Evolutionary conservation across 305 asterid species (phyloP).

Genomic region (Fraxinus dipetala): DNA sequence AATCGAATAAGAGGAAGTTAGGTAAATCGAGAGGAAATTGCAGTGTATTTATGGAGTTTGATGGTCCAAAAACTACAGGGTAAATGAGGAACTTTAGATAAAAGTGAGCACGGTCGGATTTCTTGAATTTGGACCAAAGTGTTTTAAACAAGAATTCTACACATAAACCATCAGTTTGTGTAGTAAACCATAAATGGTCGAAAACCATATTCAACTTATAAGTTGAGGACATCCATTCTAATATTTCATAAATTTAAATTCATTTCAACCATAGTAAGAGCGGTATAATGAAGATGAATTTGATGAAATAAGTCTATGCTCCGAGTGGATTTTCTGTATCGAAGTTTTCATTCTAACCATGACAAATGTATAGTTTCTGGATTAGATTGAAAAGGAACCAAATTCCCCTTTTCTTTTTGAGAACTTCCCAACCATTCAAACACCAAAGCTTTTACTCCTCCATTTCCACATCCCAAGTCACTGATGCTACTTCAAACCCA

Average conservation of each 20-base stretch:
- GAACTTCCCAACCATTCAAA: slow-evolving; percentile 1
- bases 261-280: neutral
- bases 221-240: neutral
- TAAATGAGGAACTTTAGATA: neutral
- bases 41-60: neutral
- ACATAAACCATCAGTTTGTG: neutral
- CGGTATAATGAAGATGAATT: neutral
- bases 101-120: neutral
- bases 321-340: neutral
- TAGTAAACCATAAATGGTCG: neutral
- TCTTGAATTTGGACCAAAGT: neutral
- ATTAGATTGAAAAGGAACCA: slow-evolving; percentile 5
- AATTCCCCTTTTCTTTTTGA: neutral
- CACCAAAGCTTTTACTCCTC: slow-evolving; percentile 9
- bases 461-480: slow-evolving; percentile 6
- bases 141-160: neutral
- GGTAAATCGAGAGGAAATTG: neutral
- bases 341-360: slow-evolving; percentile 9
- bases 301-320: neutral
- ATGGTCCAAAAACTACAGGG: neutral
- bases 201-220: neutral
- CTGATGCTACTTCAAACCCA: slow-evolving; percentile 24
- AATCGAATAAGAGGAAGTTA: neutral
- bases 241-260: neutral
- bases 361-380: slow-evolving; percentile 28